These are phyloP conservation scores for Citrus australasica DNA, from an alignment of 345 rosid genomes.

Conservation along the genomic window DNA sequence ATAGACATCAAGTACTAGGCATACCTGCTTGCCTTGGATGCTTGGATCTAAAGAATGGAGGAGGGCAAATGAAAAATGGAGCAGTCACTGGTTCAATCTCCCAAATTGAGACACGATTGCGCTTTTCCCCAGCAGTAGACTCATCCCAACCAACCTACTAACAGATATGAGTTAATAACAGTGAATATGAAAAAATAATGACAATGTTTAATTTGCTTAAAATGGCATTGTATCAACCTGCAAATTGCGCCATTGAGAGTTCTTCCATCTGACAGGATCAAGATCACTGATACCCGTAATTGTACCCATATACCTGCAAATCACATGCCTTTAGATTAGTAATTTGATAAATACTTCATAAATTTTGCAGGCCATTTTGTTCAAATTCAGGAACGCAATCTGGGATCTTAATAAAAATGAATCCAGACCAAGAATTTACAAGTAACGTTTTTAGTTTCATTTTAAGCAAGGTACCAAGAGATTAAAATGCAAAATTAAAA, in stretches of 20 bases:
- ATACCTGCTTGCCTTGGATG: constrained; percentile 79
- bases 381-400: not conserved
- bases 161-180: constrained; percentile 8
- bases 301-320: constrained; percentile 93
- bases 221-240: constrained; percentile 41
- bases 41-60: constrained; percentile 86
- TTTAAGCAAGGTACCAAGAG: not conserved
- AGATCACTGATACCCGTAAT: constrained; percentile 82
- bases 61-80: constrained; percentile 93
- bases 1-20: constrained; percentile 43
- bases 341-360: not conserved
- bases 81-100: constrained; percentile 92
- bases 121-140: constrained; percentile 85
- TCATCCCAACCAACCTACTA: constrained; percentile 98
- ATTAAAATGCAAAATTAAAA: constrained; percentile 3
- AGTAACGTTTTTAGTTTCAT: not conserved
- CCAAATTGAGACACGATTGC: constrained; percentile 86
- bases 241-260: constrained; percentile 94
- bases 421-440: not conserved
- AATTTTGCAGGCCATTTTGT: not conserved
- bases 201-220: not conserved
- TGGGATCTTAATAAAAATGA: constrained; percentile 1
- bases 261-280: constrained; percentile 90
- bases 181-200: not conserved
- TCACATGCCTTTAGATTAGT: not conserved